Evolutionary conservation across 257 asterid genomes (phyloP), one percentile per base, ranked within the genome.

Genomic region (Fraxinus cuspidata): DNA sequence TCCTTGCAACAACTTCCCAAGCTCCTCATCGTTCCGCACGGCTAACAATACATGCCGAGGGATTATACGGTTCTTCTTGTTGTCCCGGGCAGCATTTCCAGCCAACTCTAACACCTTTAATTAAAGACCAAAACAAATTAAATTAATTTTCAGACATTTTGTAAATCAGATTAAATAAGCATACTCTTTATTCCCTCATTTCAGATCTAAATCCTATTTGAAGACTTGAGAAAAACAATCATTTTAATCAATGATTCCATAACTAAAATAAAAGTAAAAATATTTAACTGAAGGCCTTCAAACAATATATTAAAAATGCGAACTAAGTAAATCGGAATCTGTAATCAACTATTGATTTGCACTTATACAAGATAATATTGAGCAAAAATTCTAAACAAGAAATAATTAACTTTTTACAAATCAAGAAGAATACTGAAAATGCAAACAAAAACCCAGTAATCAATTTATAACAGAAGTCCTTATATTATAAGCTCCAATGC

Each of bases 61-160:
- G 2, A 85, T 85, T 5, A 87, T 87, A 78, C 91, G 74, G 42
- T 66, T 85, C 85, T 87, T 87, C 87, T 87, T 87, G 76, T 87
- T 87, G 68, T 87, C 91, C 0, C 89, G 71, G 0, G 91, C 91
- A 5, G 91, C 91, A 65, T 87, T 87, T 44, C 91, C 91, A 28
- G 91, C 91, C 82, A 87, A 74, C 44, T 87, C 91, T 66, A 87
- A 31, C 7, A 87, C 90, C 90, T 87, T n/a, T 23, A 38, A 70
- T 9, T 8, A 16, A 69, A 21, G 9, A 18, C 27, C n/a, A 38
- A 38, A 12, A 1, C 8, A 28, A 35, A 12, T 21, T 0, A 7
- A 70, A 35, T 38, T 49, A 37, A 23, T 19, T 16, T 18, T 51
- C 2, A 18, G 27, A 53, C 2, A 18, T 53, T 6, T 56, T 0